Base-by-base conservation (phyloP, 2,329 filamentous ascomycete species). In the Bipolaris zeicola region DNA sequence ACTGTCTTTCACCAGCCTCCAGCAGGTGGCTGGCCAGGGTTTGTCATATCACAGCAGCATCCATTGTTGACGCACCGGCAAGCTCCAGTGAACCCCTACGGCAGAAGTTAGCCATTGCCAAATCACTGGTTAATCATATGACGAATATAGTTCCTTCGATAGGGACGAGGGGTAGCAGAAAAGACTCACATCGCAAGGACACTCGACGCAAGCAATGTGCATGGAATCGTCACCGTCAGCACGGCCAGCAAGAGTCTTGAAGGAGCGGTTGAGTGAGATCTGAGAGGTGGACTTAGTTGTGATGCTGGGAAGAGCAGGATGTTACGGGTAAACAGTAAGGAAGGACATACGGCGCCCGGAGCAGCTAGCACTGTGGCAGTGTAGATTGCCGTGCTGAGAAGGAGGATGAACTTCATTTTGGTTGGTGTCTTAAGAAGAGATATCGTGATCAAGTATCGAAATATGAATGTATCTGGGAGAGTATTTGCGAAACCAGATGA, bases 151-250 rank as follows among this genome's bases (percentile, higher is more conserved):
- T 45, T 28, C 24, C n/a, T n/a, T 7, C 6, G 2, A 22, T 14
- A 3, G 2, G 14, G 13, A 16, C 2, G 22, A 20, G 24, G n/a
- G 13, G 22, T 38, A 14, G 38, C 7, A 20, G 31, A 14, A 18
- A 34, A 11, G 14, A 43, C 54, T 38, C 46, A 56, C 49, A 47
- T 10, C 5, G 18, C 53, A 56, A 2, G 53, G 53, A 38, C 53
- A 56, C 49, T 56, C 48, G 6, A 56, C 10, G 10, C 53, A 56
- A 20, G 42, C 53, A 16, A 56, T 46, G n/a, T 52, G 53, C 13
- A 42, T 18, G 7, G 36, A 10, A 18, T 22, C 44, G n/a, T 47
- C 42, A 6, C 36, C 38, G 8, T 56, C 49, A 6, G n/a, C 47
- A 24, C 49, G 49, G 6, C 24, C 18, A 22, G 37, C 28, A 2